A percentile compares a stretch with the other conserved stretches of the same genome.
phyloP scores from a whole-genome alignment of 2,329 filamentous ascomycete species.

The Teratosphaeria pseudoeucalypti region DNA sequence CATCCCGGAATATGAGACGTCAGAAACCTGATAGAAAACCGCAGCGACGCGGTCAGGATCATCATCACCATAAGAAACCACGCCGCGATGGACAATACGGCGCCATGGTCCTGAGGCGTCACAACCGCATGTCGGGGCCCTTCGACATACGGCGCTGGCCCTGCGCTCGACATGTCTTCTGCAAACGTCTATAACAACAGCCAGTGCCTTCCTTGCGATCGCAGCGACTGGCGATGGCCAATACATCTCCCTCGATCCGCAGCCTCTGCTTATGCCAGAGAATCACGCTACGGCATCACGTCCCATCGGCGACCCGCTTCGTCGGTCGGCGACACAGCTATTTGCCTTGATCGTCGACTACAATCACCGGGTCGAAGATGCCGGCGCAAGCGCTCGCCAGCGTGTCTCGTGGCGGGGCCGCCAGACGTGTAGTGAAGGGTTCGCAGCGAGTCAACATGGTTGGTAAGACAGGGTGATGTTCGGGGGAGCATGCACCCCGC shows the following conservation, averaged over 20 bases:
- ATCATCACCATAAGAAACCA: slow-evolving; percentile 2
- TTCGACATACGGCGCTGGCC: neutral
- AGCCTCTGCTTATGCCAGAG: too few relatives aligned
- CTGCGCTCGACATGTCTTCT: neutral
- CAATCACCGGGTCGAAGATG: too few relatives aligned
- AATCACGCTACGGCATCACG: too few relatives aligned
- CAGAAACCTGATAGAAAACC: neutral
- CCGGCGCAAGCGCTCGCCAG: too few relatives aligned
- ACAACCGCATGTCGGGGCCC: neutral
- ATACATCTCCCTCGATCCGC: too few relatives aligned
- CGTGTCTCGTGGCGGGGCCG: too few relatives aligned
- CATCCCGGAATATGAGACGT: slow-evolving; percentile 1
- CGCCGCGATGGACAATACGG: neutral
- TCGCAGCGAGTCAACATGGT: neutral
- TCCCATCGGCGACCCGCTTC: too few relatives aligned
- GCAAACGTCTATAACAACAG: neutral
- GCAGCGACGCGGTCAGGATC: slow-evolving; percentile 1
- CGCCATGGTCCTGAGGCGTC: slow-evolving; percentile 1
- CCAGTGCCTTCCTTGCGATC: neutral
- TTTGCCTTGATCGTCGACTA: neutral
- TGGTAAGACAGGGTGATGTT: neutral
- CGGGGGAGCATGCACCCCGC: neutral
- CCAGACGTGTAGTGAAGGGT: too few relatives aligned
- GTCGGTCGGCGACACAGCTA: neutral
- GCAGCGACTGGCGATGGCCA: too few relatives aligned